Percentiles rank a stretch among this genome's conserved stretches.
Conservation (phyloP, 2,329 filamentous ascomycete genomes). For the Trichoderma oligosporum region DNA sequence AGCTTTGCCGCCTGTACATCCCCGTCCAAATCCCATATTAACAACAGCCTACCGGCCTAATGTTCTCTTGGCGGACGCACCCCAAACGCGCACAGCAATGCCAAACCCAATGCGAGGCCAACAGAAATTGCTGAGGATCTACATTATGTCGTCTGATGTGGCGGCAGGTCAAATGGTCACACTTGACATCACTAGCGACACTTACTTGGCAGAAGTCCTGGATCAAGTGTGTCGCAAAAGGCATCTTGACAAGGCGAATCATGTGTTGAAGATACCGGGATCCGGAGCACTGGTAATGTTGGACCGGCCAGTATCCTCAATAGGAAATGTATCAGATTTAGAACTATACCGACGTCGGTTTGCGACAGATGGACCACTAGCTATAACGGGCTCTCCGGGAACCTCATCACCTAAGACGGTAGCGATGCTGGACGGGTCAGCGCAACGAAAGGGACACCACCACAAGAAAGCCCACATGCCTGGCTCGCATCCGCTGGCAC, state of each 20-base stretch:
- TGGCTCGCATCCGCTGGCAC: constrained; percentile 63
- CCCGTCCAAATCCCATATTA: constrained; percentile 56
- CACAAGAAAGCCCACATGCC: constrained; percentile 51
- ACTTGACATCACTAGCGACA: constrained; percentile 74
- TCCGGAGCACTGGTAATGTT: constrained; percentile 71
- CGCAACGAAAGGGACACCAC: constrained; percentile 47
- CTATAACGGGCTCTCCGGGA: constrained; percentile 64
- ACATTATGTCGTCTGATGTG: constrained; percentile 66
- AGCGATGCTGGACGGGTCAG: constrained; percentile 44
- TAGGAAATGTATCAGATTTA: constrained; percentile 70
- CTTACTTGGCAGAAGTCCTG: constrained; percentile 76
- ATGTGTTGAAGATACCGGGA: constrained; percentile 72
- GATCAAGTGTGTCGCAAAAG: constrained; percentile 74
- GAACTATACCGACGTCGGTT: constrained; percentile 74
- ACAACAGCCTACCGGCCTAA: constrained; percentile 58
- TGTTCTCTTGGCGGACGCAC: constrained; percentile 53
- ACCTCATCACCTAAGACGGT: constrained; percentile 66
- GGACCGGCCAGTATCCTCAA: constrained; percentile 74
- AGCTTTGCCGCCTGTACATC: constrained; percentile 30
- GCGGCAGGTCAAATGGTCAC: constrained; percentile 70
- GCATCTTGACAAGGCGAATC: constrained; percentile 72
- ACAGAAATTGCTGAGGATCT: constrained; percentile 67
- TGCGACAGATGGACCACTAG: constrained; percentile 67
- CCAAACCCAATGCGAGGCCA: constrained; percentile 54
- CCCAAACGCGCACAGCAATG: constrained; percentile 44